Conservation (phyloP, 106 monocot genomes). For the Iris macrosiphon region DNA sequence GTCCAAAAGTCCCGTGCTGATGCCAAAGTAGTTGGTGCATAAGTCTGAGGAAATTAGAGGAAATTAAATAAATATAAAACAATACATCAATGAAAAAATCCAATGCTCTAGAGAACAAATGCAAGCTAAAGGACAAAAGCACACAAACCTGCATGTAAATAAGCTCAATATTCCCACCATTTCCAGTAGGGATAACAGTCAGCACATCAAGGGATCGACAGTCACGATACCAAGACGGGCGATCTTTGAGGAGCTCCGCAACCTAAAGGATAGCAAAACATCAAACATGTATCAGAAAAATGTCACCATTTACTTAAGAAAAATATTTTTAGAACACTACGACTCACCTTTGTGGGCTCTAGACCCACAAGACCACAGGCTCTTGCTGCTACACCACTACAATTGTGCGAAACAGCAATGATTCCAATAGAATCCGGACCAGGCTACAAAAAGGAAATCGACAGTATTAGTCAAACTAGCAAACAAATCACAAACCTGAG, state of each 20-base stretch:
- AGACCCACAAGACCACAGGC: constrained; percentile 96
- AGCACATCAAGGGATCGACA: constrained; percentile 71
- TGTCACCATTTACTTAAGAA: not conserved
- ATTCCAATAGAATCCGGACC: constrained; percentile 99
- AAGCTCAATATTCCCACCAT: constrained; percentile 87
- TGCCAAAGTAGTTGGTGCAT: constrained; percentile 88
- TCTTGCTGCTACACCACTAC: constrained; percentile 91
- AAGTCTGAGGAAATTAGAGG: constrained; percentile 38
- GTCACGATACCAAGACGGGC: constrained; percentile 84
- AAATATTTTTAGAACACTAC: not conserved
- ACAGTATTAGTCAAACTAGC: too few species aligned
- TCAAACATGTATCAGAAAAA: not conserved
- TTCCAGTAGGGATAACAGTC: constrained; percentile 73
- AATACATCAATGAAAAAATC: not conserved
- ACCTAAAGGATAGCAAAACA: constrained; percentile 33
- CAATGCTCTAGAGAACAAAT: not conserved
- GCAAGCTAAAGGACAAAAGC: not conserved
- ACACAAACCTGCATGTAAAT: constrained; percentile 84
- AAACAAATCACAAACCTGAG: not conserved
- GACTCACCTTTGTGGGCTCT: constrained; percentile 87
- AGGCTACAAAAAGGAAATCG: constrained; percentile 49
- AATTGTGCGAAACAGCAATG: constrained; percentile 96
- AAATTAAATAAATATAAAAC: not conserved
- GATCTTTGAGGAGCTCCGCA: constrained; percentile 87
- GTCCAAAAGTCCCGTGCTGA: constrained; percentile 93